These are phyloP conservation scores for Lactarius quietus DNA, from an alignment of 768 basidiomycete genomes.

Conservation along the genomic window DNA sequence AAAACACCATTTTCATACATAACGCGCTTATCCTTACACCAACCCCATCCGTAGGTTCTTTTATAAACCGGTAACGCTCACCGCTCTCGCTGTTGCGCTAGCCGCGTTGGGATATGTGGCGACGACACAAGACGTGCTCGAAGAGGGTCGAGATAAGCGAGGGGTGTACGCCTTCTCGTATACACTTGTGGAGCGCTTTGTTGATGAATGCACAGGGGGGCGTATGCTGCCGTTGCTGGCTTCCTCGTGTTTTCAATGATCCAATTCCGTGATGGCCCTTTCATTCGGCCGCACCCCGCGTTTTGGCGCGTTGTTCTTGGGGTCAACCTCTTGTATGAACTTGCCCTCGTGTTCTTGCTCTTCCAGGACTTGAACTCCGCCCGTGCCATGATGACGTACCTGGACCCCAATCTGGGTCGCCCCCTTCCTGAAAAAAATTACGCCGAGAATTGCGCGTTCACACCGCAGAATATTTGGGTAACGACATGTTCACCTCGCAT, in stretches of 20 bases:
- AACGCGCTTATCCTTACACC: slow-evolving; percentile 12
- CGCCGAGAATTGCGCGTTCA: slow-evolving; percentile 74
- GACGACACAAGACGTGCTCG: slow-evolving; percentile 77
- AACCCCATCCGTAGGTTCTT: slow-evolving; percentile 58
- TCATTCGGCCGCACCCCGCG: slow-evolving; percentile 82
- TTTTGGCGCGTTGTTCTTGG: slow-evolving; percentile 82
- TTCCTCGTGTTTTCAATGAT: slow-evolving; percentile 83
- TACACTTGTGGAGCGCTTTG: slow-evolving; percentile 5
- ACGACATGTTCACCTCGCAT: slow-evolving; percentile 23
- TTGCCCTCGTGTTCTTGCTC: slow-evolving; percentile 77
- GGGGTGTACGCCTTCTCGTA: slow-evolving; percentile 54
- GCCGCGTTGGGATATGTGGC: slow-evolving; percentile 75
- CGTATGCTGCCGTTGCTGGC: slow-evolving; percentile 67
- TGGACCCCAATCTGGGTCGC: slow-evolving; percentile 69
- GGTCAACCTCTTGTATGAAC: slow-evolving; percentile 78
- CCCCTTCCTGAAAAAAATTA: slow-evolving; percentile 84
- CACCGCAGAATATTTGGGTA: slow-evolving; percentile 64
- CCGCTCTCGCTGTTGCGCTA: slow-evolving; percentile 64
- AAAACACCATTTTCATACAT: slow-evolving; percentile 31
- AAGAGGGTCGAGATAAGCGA: slow-evolving; percentile 78
- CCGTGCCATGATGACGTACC: slow-evolving; percentile 68
- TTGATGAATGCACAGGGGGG: slow-evolving; percentile 47
- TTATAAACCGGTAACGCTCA: slow-evolving; percentile 79
- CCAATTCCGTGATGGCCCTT: slow-evolving; percentile 88
- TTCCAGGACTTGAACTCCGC: slow-evolving; percentile 83